Percentiles rank a stretch among this genome's conserved stretches.
phyloP scores from a whole-genome alignment of 2,329 filamentous ascomycete genomes.

The Alternaria consortialis region DNA sequence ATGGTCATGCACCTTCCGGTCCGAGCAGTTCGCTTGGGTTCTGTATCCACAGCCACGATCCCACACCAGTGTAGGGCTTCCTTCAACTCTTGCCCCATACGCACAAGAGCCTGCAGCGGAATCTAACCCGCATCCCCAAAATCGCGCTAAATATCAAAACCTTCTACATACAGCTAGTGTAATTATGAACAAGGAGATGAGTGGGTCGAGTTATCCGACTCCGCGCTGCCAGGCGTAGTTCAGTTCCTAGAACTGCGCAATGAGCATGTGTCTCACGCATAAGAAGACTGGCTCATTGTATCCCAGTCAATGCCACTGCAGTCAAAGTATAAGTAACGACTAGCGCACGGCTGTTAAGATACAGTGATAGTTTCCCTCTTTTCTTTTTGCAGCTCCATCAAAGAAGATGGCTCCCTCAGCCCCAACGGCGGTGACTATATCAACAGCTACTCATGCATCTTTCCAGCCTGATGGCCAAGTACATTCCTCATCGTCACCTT shows the following conservation, averaged over 20 bases:
- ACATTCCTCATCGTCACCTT: background rate
- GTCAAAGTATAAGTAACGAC: background rate
- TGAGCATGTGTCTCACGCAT: background rate
- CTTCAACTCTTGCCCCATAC: background rate
- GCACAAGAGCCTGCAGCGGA: background rate
- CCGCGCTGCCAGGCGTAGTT: background rate
- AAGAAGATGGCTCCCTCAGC: background rate
- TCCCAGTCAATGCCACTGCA: background rate
- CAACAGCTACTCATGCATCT: background rate
- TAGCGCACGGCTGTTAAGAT: background rate
- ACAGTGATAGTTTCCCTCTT: background rate
- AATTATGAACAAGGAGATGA: background rate
- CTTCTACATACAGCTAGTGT: slow-evolving; percentile 1
- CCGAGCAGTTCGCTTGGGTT: background rate
- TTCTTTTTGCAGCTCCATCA: background rate
- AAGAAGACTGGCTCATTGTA: background rate
- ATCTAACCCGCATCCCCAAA: background rate
- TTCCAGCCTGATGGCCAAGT: background rate
- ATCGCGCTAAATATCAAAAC: background rate
- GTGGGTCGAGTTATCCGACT: background rate
- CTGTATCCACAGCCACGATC: slow-evolving; percentile 2
- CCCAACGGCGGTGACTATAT: background rate
- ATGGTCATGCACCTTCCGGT: background rate
- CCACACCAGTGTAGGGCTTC: background rate
- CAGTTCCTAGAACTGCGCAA: background rate